Evolutionary conservation across 495 filamentous ascomycete genomes (phyloP).

Genomic region (Lindgomyces ingoldianus): DNA sequence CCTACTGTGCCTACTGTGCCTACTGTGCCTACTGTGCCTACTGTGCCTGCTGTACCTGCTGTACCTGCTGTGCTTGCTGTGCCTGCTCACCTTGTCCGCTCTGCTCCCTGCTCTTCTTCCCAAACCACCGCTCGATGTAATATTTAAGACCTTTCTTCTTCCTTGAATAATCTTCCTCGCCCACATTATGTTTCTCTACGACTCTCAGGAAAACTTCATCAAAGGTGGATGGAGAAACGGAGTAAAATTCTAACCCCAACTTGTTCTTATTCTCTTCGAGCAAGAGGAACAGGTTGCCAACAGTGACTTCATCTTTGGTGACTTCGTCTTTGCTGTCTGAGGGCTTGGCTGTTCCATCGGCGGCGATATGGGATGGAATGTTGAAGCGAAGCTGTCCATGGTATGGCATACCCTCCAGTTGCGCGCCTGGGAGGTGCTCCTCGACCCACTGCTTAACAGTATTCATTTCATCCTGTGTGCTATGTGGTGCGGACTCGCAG

Average conservation of each 20-base stretch:
- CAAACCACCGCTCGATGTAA: neutral
- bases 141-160: slow-evolving; percentile 18
- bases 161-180: slow-evolving; percentile 62
- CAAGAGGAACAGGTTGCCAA: slow-evolving; percentile 66
- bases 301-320: slow-evolving; percentile 39
- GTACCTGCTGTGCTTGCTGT: too few species aligned
- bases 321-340: slow-evolving; percentile 11
- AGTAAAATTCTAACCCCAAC: slow-evolving; percentile 75
- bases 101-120: neutral
- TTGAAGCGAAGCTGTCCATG: slow-evolving; percentile 82
- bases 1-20: too few species aligned
- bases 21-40: too few species aligned
- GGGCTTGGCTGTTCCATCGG: neutral
- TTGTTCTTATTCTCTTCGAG: slow-evolving; percentile 56
- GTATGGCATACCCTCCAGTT: slow-evolving; percentile 70
- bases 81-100: too few species aligned
- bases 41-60: too few species aligned
- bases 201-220: slow-evolving; percentile 88
- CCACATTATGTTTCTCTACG: slow-evolving; percentile 71
- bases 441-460: slow-evolving; percentile 63
- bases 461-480: slow-evolving; percentile 63
- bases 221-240: slow-evolving; percentile 76
- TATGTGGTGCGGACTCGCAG: slow-evolving; percentile 63
- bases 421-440: slow-evolving; percentile 57
- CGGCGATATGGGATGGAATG: slow-evolving; percentile 53